phyloP scores from a whole-genome alignment of 352 stramenopile genomes.

The Phytophthora pseudosyringae region DNA sequence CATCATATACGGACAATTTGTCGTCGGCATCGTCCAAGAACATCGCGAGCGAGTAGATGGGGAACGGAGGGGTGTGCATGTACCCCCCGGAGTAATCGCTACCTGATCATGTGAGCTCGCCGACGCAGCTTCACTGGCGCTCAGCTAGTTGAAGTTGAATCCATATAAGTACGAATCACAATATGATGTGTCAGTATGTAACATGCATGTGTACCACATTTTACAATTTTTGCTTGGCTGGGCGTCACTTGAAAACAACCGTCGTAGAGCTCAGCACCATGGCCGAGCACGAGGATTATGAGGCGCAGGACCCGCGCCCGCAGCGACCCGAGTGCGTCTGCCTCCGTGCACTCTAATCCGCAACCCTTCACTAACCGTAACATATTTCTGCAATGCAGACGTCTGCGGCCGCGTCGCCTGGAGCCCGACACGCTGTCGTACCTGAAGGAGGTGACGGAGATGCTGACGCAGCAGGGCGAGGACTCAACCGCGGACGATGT shows the following conservation, averaged over 20 bases:
- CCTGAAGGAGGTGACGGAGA: constrained; percentile 83
- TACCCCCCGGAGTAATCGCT: too few relatives aligned
- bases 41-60: too few relatives aligned
- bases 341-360: background rate
- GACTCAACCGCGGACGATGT: constrained; percentile 65
- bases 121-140: too few relatives aligned
- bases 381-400: constrained; percentile 37
- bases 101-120: too few relatives aligned
- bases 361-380: constrained; percentile 1
- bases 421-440: constrained; percentile 85
- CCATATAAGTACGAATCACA: constrained; percentile 2
- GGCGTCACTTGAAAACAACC: constrained; percentile 17
- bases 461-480: constrained; percentile 59
- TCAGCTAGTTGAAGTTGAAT: too few relatives aligned
- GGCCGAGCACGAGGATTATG: constrained; percentile 25
- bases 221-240: background rate
- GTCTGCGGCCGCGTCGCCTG: constrained; percentile 71
- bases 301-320: constrained; percentile 15
- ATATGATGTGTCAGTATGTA: background rate
- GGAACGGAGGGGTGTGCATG: too few relatives aligned
- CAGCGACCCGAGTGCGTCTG: constrained; percentile 40
- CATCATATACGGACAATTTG: too few relatives aligned
- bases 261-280: constrained; percentile 16
- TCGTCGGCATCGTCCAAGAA: too few relatives aligned
- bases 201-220: background rate